Evolutionary conservation across 176 grass and related monocot genomes (phyloP), one percentile per base, ranked within the genome.

Genomic region (Carex parvula): DNA sequence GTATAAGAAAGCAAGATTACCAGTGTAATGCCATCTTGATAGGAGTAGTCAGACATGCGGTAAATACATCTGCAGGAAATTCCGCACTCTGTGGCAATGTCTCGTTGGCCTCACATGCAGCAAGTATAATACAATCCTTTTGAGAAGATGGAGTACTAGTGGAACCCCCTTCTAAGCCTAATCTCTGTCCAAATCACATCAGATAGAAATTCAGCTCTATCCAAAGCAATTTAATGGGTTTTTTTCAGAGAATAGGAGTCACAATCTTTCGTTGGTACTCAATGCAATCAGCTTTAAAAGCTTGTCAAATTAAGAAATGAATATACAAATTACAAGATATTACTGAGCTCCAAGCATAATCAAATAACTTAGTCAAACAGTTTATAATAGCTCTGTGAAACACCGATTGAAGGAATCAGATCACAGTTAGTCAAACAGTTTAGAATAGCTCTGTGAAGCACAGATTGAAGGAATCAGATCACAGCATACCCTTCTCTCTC

Each of bases 1-100:
- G 53, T 30, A 57, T 57, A 56, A 69, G 18, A 80, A 30, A 16
- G 60, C 64, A 67, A 29, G 29, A 89, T 52, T 83, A 98, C 96
- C 96, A 99, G 81, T 91, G 91, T 82, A 99, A 80, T 21, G 96
- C 93, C 96, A 99, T 99, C 88, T 99, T 99, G 79, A 99, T 99
- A 78, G 96, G 96, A 56, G 96, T 99, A 55, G 93, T 99, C 58
- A 95, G 86, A 80, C 93, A 95, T 73, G 96, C 89, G 22, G 96
- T 99, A 69, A 99, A 99, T 57, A 99, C 93, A 85, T 99, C 96
- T 66, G 96, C 96, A 55, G 96, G 96, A 86, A 89, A 99, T 76
- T 99, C 96, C 26, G 82, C 88, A 83, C 93, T 99, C 88, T 99
- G 96, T 39, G 96, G 96, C 69, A 99, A 91, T 83, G 91, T 95